Percentiles rank a stretch among this genome's conserved stretches.
phyloP scores from a whole-genome alignment of 345 rosid species.

The Linum usitatissimum region DNA sequence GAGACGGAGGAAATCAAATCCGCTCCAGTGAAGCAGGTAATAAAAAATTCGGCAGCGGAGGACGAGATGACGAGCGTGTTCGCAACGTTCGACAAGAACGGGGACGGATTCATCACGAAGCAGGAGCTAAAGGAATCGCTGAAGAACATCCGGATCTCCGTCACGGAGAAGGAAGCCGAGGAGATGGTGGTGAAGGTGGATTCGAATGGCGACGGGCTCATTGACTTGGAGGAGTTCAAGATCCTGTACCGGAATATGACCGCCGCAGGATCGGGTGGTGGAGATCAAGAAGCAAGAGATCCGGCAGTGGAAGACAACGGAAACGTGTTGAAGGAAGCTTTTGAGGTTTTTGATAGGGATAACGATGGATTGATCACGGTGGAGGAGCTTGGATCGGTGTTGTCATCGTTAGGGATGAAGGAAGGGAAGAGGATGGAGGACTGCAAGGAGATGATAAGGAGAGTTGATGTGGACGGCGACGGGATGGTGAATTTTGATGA shows the following conservation, averaged over 20 bases:
- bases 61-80: conserved; percentile 57
- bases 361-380: conserved; percentile 81
- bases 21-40: background rate
- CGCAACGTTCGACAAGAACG: conserved; percentile 69
- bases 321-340: conserved; percentile 85
- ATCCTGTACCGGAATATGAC: conserved; percentile 41
- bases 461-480: conserved; percentile 82
- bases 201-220: conserved; percentile 20
- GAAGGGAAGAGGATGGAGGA: conserved; percentile 65
- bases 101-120: conserved; percentile 59
- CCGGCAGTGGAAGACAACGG: conserved; percentile 53
- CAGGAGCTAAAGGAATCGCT: conserved; percentile 57
- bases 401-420: conserved; percentile 62
- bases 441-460: conserved; percentile 65
- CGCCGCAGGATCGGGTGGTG: conserved; percentile 12
- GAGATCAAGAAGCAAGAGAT: conserved; percentile 31
- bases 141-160: conserved; percentile 54
- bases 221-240: conserved; percentile 65
- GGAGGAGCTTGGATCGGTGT: conserved; percentile 60
- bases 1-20: background rate
- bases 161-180: conserved; percentile 43
- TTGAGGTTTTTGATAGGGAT: conserved; percentile 73
- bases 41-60: conserved; percentile 28
- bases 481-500: conserved; percentile 56
- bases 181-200: conserved; percentile 24